Evolutionary conservation across 1,284 basidiomycete species (phyloP).

Genomic region (Ceratobasidium sp.): DNA sequence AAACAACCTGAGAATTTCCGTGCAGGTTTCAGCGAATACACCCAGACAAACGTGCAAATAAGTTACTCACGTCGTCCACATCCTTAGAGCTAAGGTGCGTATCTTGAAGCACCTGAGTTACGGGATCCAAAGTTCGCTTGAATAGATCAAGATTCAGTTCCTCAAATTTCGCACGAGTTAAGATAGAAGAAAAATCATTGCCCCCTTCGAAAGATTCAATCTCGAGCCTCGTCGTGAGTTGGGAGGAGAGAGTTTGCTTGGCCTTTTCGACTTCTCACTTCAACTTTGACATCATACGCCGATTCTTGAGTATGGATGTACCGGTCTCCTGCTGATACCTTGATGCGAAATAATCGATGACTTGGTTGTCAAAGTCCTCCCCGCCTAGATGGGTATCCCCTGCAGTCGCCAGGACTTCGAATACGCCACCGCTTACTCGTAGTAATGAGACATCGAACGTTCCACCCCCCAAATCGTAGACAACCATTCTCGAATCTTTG

Average conservation of each 20-base stretch:
- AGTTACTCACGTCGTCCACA: constrained; percentile 69
- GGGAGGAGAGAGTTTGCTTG: constrained; percentile 68
- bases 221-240: constrained; percentile 68
- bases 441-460: constrained; percentile 71
- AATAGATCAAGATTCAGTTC: constrained; percentile 64
- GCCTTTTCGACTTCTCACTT: constrained; percentile 64
- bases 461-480: constrained; percentile 68
- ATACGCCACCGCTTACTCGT: constrained; percentile 64
- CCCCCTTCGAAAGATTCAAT: constrained; percentile 71
- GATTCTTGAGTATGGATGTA: constrained; percentile 65
- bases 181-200: constrained; percentile 65
- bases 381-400: constrained; percentile 63
- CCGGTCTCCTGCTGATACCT: constrained; percentile 65
- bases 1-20: constrained; percentile 65
- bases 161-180: too few species aligned
- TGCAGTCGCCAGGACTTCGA: constrained; percentile 39
- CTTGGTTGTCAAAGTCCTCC: constrained; percentile 51
- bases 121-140: constrained; percentile 72
- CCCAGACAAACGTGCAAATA: constrained; percentile 52
- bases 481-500: constrained; percentile 67
- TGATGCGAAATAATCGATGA: constrained; percentile 65
- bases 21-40: constrained; percentile 56
- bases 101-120: constrained; percentile 72
- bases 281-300: constrained; percentile 64
- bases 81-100: constrained; percentile 71